These are phyloP conservation scores for Alloascoidea hylecoeti DNA, from an alignment of 805 yeast genomes.

Conservation along the genomic window DNA sequence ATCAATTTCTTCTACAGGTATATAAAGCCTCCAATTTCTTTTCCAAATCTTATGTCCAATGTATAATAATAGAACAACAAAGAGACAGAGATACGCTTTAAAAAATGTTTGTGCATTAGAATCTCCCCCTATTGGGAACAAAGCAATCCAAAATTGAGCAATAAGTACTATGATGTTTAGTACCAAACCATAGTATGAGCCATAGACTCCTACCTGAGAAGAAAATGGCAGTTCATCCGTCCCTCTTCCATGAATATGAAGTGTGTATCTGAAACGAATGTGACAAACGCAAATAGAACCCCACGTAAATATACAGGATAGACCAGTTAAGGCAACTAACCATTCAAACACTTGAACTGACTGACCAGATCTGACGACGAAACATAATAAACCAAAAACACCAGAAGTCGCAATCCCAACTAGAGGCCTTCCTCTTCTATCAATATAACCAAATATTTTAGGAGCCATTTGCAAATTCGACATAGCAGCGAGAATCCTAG, in stretches of 20 bases:
- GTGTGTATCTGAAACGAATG: conserved; percentile 38
- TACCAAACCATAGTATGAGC: conserved; percentile 39
- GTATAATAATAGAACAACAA: conserved; percentile 16
- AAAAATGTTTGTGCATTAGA: conserved; percentile 15
- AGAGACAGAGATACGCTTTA: conserved; percentile 23
- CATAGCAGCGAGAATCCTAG: conserved; percentile 61
- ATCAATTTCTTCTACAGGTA: conserved; percentile 27
- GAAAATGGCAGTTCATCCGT: conserved; percentile 43
- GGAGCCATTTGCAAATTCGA: conserved; percentile 69
- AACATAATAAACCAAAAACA: conserved; percentile 37
- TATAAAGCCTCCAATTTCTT: conserved; percentile 18
- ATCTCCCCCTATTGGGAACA: conserved; percentile 31
- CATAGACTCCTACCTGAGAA: conserved; percentile 43
- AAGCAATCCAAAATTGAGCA: conserved; percentile 56
- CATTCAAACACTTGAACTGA: conserved; percentile 44
- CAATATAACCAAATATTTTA: conserved; percentile 44
- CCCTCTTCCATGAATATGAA: conserved; percentile 39
- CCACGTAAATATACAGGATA: conserved; percentile 52
- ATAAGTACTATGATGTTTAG: conserved; percentile 40
- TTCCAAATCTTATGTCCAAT: conserved; percentile 26
- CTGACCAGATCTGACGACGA: conserved; percentile 37
- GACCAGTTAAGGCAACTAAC: conserved; percentile 40
- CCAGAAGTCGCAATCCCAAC: conserved; percentile 32
- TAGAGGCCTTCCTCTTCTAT: conserved; percentile 58
- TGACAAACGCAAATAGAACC: conserved; percentile 43